Conservation (phyloP, 1,139 yeast genomes). For the Lodderomyces beijingensis region DNA sequence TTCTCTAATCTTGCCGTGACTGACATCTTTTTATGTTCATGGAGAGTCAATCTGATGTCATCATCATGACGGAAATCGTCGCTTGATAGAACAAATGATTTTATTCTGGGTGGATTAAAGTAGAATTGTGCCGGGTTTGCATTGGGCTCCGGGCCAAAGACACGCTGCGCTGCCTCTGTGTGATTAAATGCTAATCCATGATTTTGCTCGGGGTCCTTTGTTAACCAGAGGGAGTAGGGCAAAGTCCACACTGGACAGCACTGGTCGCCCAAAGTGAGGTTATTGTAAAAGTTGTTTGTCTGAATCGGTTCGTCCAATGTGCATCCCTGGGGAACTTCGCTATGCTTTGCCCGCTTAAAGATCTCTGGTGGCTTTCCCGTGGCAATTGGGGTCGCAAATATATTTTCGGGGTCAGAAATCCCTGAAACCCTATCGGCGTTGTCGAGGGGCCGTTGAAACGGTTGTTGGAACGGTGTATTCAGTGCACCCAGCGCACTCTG, state of each 20-base stretch:
- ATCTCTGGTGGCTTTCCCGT: slow-evolving; percentile 25
- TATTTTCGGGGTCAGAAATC: too few species aligned
- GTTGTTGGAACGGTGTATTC: neutral
- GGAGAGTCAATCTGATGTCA: slow-evolving; percentile 20
- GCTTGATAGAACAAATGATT: slow-evolving; percentile 38
- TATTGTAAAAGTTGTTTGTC: slow-evolving; percentile 44
- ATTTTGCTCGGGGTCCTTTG: slow-evolving; percentile 32
- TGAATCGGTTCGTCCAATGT: slow-evolving; percentile 28
- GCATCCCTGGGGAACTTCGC: slow-evolving; percentile 33
- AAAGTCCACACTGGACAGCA: slow-evolving; percentile 46
- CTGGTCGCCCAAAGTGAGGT: slow-evolving; percentile 41
- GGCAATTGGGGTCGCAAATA: slow-evolving; percentile 20
- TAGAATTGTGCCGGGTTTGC: slow-evolving; percentile 38
- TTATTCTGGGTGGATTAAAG: slow-evolving; percentile 45
- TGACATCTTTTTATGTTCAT: slow-evolving; percentile 32
- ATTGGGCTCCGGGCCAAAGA: slow-evolving; percentile 40
- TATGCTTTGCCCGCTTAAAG: slow-evolving; percentile 21
- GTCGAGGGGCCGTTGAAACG: neutral
- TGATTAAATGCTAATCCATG: slow-evolving; percentile 43
- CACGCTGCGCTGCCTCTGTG: slow-evolving; percentile 38
- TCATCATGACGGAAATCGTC: slow-evolving; percentile 26
- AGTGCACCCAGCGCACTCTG: too few species aligned
- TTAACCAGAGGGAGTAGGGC: slow-evolving; percentile 44
- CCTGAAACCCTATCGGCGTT: too few species aligned
- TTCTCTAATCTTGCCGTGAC: slow-evolving; percentile 23